A percentile compares a stretch with the other conserved stretches of the same genome.
These are phyloP conservation scores for Exophiala bonariae DNA, from an alignment of 2,329 filamentous ascomycete genomes.

Conservation along the genomic window DNA sequence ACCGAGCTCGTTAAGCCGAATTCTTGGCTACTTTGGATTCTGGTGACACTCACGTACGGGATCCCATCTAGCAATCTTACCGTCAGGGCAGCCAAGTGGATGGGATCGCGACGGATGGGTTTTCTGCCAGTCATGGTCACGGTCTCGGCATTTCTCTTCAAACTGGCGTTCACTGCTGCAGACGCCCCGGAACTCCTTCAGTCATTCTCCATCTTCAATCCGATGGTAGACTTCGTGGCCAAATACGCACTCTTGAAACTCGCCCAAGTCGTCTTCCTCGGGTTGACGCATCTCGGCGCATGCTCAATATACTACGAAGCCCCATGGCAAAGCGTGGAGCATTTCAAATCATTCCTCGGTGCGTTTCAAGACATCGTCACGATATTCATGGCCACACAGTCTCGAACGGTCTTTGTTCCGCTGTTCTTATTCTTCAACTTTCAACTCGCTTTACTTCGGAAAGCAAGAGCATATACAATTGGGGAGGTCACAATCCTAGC, in stretches of 20 bases:
- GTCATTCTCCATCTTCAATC: conserved; percentile 33
- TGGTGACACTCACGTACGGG: conserved; percentile 70
- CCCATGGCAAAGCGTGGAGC: conserved; percentile 19
- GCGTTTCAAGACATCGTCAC: conserved; percentile 68
- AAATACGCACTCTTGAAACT: conserved; percentile 41
- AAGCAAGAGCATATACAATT: conserved; percentile 44
- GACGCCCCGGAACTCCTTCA: conserved; percentile 81
- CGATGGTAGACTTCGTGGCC: conserved; percentile 38
- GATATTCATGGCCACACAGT: conserved; percentile 83
- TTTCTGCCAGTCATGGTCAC: conserved; percentile 39
- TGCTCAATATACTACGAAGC: conserved; percentile 26
- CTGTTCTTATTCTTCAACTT: conserved; percentile 75
- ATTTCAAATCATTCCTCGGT: conserved; percentile 24
- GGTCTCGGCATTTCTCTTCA: conserved; percentile 72
- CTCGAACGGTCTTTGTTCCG: conserved; percentile 79
- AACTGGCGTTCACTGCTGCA: conserved; percentile 80
- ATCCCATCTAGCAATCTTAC: conserved; percentile 53
- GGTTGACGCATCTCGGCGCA: conserved; percentile 37
- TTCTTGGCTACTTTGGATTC: conserved; percentile 69
- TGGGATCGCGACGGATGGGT: conserved; percentile 22
- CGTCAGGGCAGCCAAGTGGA: conserved; percentile 28
- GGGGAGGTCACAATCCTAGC: conserved; percentile 67
- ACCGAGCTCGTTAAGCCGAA: conserved; percentile 67
- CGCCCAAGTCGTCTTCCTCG: conserved; percentile 51
- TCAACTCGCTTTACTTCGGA: conserved; percentile 53